Evolutionary conservation across 2,329 filamentous ascomycete genomes (phyloP).

Genomic region (Clonostachys byssicola): DNA sequence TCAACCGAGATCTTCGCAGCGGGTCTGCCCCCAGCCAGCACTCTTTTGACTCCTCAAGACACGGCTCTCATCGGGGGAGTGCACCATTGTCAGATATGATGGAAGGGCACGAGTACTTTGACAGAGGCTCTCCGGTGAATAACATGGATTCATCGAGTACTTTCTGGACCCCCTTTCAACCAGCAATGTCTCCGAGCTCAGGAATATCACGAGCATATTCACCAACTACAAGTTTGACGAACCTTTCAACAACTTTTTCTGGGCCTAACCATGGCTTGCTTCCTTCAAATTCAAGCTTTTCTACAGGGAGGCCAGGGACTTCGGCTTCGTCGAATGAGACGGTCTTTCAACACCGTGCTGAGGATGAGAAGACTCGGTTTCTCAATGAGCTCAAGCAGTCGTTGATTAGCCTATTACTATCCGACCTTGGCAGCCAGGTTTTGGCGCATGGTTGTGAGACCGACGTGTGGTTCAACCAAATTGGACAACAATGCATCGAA

Average conservation of each 20-base stretch:
- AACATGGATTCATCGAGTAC: conserved; percentile 74
- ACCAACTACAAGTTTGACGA: conserved; percentile 57
- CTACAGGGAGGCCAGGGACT: conserved; percentile 56
- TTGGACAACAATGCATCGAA: conserved; percentile 63
- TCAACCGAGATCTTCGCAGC: conserved; percentile 52
- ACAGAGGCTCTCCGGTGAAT: conserved; percentile 62
- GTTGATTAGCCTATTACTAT: conserved; percentile 79
- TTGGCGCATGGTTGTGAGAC: conserved; percentile 91
- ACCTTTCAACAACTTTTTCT: conserved; percentile 46
- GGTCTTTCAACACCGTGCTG: conserved; percentile 54
- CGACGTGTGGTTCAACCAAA: conserved; percentile 75
- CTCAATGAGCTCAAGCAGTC: conserved; percentile 73
- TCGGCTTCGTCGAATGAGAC: conserved; percentile 66
- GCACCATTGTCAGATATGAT: conserved; percentile 60
- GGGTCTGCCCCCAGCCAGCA: conserved; percentile 64
- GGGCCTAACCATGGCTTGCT: conserved; percentile 32
- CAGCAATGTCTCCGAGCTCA: conserved; percentile 60
- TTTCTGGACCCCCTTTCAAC: conserved; percentile 87
- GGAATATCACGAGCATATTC: conserved; percentile 55
- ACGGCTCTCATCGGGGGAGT: conserved; percentile 47
- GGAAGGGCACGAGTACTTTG: conserved; percentile 69
- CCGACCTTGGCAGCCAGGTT: conserved; percentile 82
- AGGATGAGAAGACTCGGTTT: conserved; percentile 74
- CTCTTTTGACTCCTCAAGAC: conserved; percentile 66
- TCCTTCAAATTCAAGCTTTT: conserved; percentile 40